Base-by-base conservation (phyloP, 441 rosid species). In the Pelargonium cotyledonis region DNA sequence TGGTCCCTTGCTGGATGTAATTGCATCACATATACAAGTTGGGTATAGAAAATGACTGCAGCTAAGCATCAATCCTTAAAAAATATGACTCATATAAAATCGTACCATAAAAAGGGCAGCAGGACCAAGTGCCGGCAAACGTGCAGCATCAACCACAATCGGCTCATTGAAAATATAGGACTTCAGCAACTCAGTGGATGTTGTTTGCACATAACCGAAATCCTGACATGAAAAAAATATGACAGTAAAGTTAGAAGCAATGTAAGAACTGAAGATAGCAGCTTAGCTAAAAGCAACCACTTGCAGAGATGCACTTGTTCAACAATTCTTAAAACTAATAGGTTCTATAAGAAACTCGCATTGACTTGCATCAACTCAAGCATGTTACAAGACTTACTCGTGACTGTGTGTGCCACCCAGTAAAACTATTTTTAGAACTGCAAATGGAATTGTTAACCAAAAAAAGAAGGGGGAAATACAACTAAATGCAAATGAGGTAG, bases 191-290 rank as follows among this genome's bases (percentile, higher is more conserved):
- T 89, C 95, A n/a, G 91, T 86, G 35, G 92, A 85, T 12, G 92
- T 87, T 71, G 98, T 85, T 83, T 91, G 97, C 70, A 83, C 97
- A 65, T 88, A 91, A 65, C 97, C 96, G 78, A 91, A 91, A 80
- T 91, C 97, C 97, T 93, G 73, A 65, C 15, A 16, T 38, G 73
- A 47, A 49, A 29, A 49, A 29, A 60, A 35, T 35, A 35, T 35
- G 41, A 26, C 62, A 57, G 29, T 19, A 23, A 14, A 62, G 41
- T 62, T 14, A 62, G 1, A 23, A 10, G 12, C 6, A 62, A 5
- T 62, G 3, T 62, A 9, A 62, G 8, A 62, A 62, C 38, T 23
- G 40, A 26, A 69, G 40, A 40, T 15, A 43, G 3, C 2, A 19
- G 31, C 62, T 70, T 65, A 65, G 66, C 21, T 11, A 12, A 15